phyloP scores from a whole-genome alignment of 768 basidiomycete species.

The Pholiota conissans region DNA sequence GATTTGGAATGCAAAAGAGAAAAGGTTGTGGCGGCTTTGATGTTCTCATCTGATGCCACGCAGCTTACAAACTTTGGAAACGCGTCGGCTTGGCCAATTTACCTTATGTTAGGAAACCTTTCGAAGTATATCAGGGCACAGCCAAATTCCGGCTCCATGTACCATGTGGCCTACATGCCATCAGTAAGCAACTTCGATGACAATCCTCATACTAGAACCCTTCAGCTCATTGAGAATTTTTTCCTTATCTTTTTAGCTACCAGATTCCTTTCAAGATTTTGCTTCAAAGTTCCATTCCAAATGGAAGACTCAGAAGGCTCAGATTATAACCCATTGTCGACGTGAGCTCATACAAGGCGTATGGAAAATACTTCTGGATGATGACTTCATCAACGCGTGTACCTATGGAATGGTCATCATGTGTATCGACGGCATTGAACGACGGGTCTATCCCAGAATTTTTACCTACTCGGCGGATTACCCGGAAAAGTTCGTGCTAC shows the following conservation, averaged over 20 bases:
- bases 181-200: constrained; percentile 22
- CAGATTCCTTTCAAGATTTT: constrained; percentile 27
- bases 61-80: constrained; percentile 31
- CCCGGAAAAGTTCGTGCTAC: constrained; percentile 43
- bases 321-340: constrained; percentile 22
- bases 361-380: constrained; percentile 15
- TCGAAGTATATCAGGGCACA: constrained; percentile 38
- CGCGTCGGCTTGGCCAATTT: constrained; percentile 38
- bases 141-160: constrained; percentile 28
- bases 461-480: constrained; percentile 40
- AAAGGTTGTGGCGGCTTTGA: constrained; percentile 24
- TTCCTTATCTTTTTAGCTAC: constrained; percentile 16
- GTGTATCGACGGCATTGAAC: constrained; percentile 29
- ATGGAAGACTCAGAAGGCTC: constrained; percentile 14
- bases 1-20: constrained; percentile 26
- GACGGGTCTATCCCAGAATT: constrained; percentile 30
- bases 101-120: constrained; percentile 37
- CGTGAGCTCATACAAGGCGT: constrained; percentile 19
- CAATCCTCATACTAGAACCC: no score
- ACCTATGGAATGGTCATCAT: constrained; percentile 31
- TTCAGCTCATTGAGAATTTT: no score
- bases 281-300: constrained; percentile 8
- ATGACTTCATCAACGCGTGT: constrained; percentile 26
- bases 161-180: constrained; percentile 46
- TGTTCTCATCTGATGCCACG: constrained; percentile 26